These are phyloP conservation scores for Sisymbrium altissimum DNA, from an alignment of 345 rosid species.

Conservation along the genomic window DNA sequence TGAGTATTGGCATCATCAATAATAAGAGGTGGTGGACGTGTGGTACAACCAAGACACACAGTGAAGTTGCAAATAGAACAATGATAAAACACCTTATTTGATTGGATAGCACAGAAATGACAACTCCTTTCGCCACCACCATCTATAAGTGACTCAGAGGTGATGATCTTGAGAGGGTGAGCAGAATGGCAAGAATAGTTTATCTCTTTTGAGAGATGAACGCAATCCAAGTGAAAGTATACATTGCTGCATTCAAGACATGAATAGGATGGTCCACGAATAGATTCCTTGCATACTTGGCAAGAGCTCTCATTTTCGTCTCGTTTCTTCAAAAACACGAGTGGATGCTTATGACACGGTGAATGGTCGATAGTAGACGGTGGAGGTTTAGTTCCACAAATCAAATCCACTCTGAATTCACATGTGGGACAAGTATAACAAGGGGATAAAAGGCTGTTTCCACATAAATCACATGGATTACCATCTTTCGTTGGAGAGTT, in stretches of 20 bases:
- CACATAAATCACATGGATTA: conserved; percentile 4
- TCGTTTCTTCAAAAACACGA: not conserved
- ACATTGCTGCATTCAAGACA: not conserved
- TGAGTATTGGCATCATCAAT: not conserved
- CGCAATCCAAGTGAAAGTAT: not conserved
- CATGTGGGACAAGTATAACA: not conserved
- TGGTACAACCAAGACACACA: not conserved
- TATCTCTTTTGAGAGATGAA: not conserved
- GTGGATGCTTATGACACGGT: not conserved
- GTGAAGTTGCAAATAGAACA: conserved; percentile 9
- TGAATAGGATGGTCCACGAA: not conserved
- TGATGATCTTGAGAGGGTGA: not conserved
- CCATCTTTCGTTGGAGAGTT: not conserved
- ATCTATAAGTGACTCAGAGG: not conserved
- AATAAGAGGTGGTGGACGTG: conserved; percentile 3
- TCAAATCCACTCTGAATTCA: not conserved
- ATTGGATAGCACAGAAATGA: not conserved
- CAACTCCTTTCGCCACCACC: not conserved
- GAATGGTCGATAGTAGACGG: not conserved
- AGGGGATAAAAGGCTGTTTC: not conserved
- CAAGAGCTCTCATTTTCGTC: not conserved
- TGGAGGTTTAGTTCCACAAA: not conserved
- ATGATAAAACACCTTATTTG: not conserved
- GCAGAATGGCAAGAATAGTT: not conserved
- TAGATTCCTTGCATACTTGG: not conserved